These are phyloP conservation scores for Schizosaccharomyces lindneri DNA, from an alignment of 805 yeast species.

Conservation along the genomic window DNA sequence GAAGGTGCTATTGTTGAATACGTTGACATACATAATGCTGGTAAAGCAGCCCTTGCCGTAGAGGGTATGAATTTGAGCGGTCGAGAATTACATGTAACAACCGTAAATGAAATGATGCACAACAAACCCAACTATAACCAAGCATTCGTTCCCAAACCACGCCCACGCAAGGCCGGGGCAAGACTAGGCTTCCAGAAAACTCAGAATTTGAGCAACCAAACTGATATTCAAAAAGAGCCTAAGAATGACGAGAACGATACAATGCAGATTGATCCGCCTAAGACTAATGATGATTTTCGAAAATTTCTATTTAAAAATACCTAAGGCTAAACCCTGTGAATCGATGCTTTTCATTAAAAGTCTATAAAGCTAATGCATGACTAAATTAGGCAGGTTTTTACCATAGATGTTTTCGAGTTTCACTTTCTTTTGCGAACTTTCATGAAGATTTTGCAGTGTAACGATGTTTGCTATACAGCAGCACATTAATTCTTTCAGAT, in stretches of 20 bases:
- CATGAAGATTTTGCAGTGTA: neutral
- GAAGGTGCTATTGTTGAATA: conserved; percentile 29
- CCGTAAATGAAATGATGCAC: conserved; percentile 1
- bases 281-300: neutral
- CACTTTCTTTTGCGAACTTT: neutral
- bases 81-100: neutral
- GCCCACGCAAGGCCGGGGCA: neutral
- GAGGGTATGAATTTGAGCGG: conserved; percentile 13
- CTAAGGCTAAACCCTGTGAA: too few species aligned
- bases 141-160: neutral
- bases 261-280: neutral
- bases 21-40: conserved; percentile 21
- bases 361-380: too few species aligned
- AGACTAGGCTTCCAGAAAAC: neutral
- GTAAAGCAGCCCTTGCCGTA: conserved; percentile 23
- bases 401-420: neutral
- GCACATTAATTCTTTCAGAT: neutral
- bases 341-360: too few species aligned
- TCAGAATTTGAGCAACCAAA: neutral
- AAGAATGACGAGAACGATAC: neutral
- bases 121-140: neutral
- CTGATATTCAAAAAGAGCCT: neutral
- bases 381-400: neutral
- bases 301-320: neutral
- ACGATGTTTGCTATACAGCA: neutral